Evolutionary conservation across 495 filamentous ascomycete genomes (phyloP), one percentile per base, ranked within the genome.

Genomic region (Aspergillus homomorphus): DNA sequence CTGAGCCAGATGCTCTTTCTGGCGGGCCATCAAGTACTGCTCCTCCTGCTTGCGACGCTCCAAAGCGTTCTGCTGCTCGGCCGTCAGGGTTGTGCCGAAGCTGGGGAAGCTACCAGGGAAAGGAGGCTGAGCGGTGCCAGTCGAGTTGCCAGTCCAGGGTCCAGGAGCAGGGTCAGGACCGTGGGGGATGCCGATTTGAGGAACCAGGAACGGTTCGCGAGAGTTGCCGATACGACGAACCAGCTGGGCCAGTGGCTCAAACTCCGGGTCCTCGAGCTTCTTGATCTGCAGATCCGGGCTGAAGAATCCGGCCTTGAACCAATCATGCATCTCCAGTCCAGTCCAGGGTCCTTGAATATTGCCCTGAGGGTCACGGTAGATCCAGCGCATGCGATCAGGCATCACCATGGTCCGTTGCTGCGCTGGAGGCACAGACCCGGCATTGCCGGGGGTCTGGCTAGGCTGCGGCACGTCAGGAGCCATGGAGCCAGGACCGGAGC

Each of bases 241-340:
- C 22, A 98, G 80, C 69, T 96, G 90, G 9, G 93, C 94, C n/a
- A 98, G 75, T 20, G 92, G 95, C 73, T 98, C 95, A 58, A 96
- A 98, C 43, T 98, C 92, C 0, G 79, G 74, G 62, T 98, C 94
- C 72, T 98, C 94, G 4, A 89, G 74, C 64, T 96, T 95, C 76
- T 93, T 96, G 53, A 98, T 93, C 48, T 92, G 85, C 26, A 98
- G 80, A 58, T 98, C 93, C 0, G 91, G 84, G 10, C 91, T 94
- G 74, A 98, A 98, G 77, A 97, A 98, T 45, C 92, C 91, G 48
- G 91, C 95, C 73, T 97, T 96, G 75, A 96, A 98, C 94, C 94
- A 98, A 65, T 98, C 94, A 66, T 98, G 92, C 94, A 98, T 98
- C 71, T 98, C 94, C 49, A 98, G 78, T 4, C 94, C 94, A 42